Evolutionary conservation across 352 stramenopile species (phyloP), one percentile per base, ranked within the genome.

Genomic region (Pythium aphanidermatum): DNA sequence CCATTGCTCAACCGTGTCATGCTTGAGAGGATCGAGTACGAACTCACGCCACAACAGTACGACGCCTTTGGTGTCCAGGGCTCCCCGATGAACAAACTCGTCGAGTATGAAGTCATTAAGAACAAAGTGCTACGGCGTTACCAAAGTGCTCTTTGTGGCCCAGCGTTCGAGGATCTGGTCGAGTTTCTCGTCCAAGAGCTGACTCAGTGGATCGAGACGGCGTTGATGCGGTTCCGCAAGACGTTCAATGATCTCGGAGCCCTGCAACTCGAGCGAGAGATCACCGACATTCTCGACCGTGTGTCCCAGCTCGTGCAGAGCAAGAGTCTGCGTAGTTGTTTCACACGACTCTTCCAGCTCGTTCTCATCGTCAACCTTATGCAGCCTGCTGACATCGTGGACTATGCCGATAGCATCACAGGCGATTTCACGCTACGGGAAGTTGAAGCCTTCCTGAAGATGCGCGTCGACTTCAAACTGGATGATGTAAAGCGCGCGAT

Each of bases 301-400:
- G 63, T 85, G 6, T 74, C 68, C 0, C 51, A 67, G 30, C 63
- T 85, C 10, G 74, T 80, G 8, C 49, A 61, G 10, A 56, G 79
- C 4, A 74, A 67, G 51, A 87, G 73, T 57, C 47, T 92, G 26
- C 73, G 74, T 24, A 54, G 50, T 7, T 56, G 71, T 9, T 93
- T 91, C 51, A 91, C 74, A 12, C 63, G 78, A 27, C 62, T 91
- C 2, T 88, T 91, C 48, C 76, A 93, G 50, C 34, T 91, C 27
- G 72, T 83, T 31, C 76, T 90, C 9, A 66, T 93, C 19, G 55
- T 93, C 28, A 93, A 91, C 49, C 51, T 93, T n/a, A 66, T 84
- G 61, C 68, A 87, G 33, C 78, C 81, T 4, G 60, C 35, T 13
- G 76, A 93, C 46, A 65, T 93, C 3, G 41, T 85, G 14, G 77